A percentile compares a stretch with the other conserved stretches of the same genome.
phyloP scores from a whole-genome alignment of 1,139 yeast species.

The Martiniozyma asiatica region DNA sequence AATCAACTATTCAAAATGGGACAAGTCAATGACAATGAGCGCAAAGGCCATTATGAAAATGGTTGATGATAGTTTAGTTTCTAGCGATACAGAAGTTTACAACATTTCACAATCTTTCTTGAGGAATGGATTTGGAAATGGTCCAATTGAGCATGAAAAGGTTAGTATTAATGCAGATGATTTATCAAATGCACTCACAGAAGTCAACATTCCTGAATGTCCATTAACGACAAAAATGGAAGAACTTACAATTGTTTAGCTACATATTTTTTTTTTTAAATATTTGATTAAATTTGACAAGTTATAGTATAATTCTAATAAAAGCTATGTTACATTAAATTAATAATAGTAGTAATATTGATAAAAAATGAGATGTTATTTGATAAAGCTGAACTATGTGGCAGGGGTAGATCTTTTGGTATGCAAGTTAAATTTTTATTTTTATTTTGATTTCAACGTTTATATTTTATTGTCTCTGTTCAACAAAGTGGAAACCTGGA shows the following conservation, averaged over 20 bases:
- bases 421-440: too few relatives aligned
- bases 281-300: too few relatives aligned
- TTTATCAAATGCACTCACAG: conserved; percentile 15
- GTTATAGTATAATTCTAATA: too few relatives aligned
- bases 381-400: too few relatives aligned
- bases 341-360: too few relatives aligned
- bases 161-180: conserved; percentile 21
- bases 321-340: too few relatives aligned
- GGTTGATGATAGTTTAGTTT: conserved; percentile 25
- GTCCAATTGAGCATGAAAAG: conserved; percentile 3
- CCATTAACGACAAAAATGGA: conserved; percentile 2
- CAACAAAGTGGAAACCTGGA: conserved; percentile 48
- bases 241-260: conserved; percentile 6
- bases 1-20: conserved; percentile 18
- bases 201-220: conserved; percentile 2
- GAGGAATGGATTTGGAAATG: conserved; percentile 5
- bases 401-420: too few relatives aligned
- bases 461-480: conserved; percentile 18
- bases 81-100: conserved; percentile 23
- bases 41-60: conserved; percentile 24
- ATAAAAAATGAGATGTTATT: too few relatives aligned
- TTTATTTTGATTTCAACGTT: too few relatives aligned
- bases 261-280: too few relatives aligned
- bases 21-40: conserved; percentile 24
- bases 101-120: conserved; percentile 13